Conservation (phyloP, 169 alveolate species). For the Fabrea salina region DNA sequence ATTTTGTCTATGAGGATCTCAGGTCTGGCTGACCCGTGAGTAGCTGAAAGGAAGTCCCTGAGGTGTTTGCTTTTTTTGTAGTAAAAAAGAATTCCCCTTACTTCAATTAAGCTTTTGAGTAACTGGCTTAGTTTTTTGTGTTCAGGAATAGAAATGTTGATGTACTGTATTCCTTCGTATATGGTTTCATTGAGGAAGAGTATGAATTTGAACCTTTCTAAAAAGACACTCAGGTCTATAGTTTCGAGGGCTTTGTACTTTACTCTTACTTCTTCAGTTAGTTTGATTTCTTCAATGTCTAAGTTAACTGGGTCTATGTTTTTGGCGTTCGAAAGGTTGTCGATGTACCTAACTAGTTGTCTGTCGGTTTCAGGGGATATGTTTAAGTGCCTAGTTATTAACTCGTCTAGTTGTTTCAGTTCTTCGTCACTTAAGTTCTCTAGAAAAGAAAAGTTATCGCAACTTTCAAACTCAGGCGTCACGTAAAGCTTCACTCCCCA, state of each 20-base stretch:
- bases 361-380: no score
- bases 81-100: neutral
- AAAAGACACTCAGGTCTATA: no score
- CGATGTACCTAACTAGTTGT: no score
- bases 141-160: neutral
- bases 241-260: no score
- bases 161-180: neutral
- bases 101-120: neutral
- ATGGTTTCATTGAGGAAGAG: no score
- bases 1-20: constrained; percentile 16
- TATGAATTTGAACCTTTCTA: no score
- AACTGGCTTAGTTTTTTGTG: neutral
- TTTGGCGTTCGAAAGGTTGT: no score
- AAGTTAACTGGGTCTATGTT: neutral
- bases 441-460: neutral
- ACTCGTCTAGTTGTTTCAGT: no score
- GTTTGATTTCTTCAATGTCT: neutral
- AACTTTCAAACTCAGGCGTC: neutral
- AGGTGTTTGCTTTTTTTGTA: neutral
- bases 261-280: neutral
- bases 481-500: neutral
- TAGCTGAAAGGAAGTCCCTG: neutral
- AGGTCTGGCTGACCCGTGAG: neutral
- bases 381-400: no score
- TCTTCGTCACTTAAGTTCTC: no score